Percentiles rank a stretch among this genome's conserved stretches.
phyloP scores from a whole-genome alignment of 2,329 filamentous ascomycete genomes.

The Helicocarpus griseus region DNA sequence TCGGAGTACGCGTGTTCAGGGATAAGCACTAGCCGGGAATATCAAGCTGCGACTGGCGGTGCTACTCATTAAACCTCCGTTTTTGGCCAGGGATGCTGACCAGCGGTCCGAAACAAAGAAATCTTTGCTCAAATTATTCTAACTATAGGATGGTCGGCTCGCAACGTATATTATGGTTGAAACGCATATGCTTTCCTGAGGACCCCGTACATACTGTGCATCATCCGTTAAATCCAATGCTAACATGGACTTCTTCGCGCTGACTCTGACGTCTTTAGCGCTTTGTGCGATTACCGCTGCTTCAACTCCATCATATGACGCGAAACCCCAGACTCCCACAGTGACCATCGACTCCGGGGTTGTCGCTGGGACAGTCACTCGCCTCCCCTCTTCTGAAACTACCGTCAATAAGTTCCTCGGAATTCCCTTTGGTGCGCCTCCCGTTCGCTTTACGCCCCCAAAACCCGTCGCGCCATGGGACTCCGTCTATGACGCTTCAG shows the following conservation, averaged over 20 bases:
- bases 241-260: background rate
- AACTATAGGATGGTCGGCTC: too few species aligned
- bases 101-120: too few species aligned
- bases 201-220: too few species aligned
- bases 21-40: too few species aligned
- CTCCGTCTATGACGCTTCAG: slow-evolving; percentile 17
- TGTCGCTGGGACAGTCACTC: slow-evolving; percentile 19
- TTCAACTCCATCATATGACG: background rate
- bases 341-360: slow-evolving; percentile 19
- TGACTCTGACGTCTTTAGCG: background rate
- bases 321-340: slow-evolving; percentile 10
- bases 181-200: background rate
- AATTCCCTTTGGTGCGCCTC: slow-evolving; percentile 21
- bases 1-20: too few species aligned
- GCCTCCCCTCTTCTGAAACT: slow-evolving; percentile 14
- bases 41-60: too few species aligned
- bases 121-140: too few species aligned
- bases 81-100: too few species aligned
- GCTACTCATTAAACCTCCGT: too few species aligned
- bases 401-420: slow-evolving; percentile 23
- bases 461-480: slow-evolving; percentile 6
- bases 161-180: too few species aligned
- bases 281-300: background rate
- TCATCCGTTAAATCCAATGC: background rate
- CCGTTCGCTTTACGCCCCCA: slow-evolving; percentile 20